phyloP scores from a whole-genome alignment of 2,329 filamentous ascomycete species.

The Cladosporium sphaerospermum region DNA sequence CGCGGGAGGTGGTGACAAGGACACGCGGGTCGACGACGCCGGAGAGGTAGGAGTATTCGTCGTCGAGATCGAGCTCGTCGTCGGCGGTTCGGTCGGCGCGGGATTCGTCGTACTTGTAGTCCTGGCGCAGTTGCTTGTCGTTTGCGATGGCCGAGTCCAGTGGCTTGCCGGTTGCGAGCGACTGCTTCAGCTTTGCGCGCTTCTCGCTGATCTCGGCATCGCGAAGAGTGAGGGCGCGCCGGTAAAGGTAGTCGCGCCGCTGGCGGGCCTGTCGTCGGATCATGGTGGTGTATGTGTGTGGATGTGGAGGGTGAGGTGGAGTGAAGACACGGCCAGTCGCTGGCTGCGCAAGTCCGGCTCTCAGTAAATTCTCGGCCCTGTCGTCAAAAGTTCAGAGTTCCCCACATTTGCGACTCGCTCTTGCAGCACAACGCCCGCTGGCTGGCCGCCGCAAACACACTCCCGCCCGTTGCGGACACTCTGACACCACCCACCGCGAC shows the following conservation, averaged over 20 bases:
- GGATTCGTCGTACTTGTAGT: slow-evolving; percentile 92
- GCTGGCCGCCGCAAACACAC: neutral
- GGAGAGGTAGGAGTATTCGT: slow-evolving; percentile 87
- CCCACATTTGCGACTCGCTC: neutral
- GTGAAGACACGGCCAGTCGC: neutral
- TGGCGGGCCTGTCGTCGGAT: slow-evolving; percentile 68
- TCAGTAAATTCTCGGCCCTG: neutral
- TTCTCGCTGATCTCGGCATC: slow-evolving; percentile 93
- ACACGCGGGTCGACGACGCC: slow-evolving; percentile 85
- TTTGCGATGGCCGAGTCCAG: slow-evolving; percentile 76
- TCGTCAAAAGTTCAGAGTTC: neutral
- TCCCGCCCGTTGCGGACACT: neutral
- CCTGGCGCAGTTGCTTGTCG: slow-evolving; percentile 74
- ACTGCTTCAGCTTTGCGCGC: slow-evolving; percentile 76
- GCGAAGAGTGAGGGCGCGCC: slow-evolving; percentile 76
- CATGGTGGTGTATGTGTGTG: slow-evolving; percentile 30
- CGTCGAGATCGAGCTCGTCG: slow-evolving; percentile 69
- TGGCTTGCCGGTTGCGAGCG: slow-evolving; percentile 82
- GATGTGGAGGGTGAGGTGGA: neutral
- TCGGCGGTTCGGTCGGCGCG: slow-evolving; percentile 59
- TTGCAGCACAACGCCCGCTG: neutral
- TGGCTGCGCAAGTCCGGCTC: neutral
- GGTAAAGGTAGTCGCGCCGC: slow-evolving; percentile 82
- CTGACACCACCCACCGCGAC: neutral
- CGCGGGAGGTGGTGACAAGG: slow-evolving; percentile 83